A percentile compares a stretch with the other conserved stretches of the same genome.
These are phyloP conservation scores for Gliomastix tumulicola DNA, from an alignment of 2,329 filamentous ascomycete genomes.

Conservation along the genomic window DNA sequence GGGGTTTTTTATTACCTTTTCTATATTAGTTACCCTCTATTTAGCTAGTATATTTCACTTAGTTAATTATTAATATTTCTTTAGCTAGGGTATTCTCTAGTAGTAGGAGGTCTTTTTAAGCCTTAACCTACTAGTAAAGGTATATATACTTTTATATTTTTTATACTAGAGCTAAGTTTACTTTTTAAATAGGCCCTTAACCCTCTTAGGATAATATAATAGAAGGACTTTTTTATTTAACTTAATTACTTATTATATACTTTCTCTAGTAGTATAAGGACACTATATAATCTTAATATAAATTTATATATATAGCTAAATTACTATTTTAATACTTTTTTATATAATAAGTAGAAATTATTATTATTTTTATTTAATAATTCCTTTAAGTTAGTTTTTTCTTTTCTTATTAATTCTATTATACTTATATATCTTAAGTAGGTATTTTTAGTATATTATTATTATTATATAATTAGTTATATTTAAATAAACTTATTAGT, in stretches of 20 bases:
- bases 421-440: background rate
- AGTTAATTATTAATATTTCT: background rate
- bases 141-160: background rate
- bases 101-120: background rate
- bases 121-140: background rate
- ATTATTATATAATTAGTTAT: constrained; percentile 1
- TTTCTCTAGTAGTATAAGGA: too few relatives aligned
- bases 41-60: too few relatives aligned
- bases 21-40: too few relatives aligned
- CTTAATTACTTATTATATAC: background rate
- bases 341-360: background rate
- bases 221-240: too few relatives aligned
- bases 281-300: background rate
- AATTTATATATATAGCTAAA: background rate
- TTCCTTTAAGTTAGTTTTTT: background rate
- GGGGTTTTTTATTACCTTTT: too few relatives aligned
- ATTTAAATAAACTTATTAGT: constrained; percentile 1
- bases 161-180: too few relatives aligned
- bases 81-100: background rate
- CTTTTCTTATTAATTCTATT: background rate
- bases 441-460: background rate
- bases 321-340: background rate
- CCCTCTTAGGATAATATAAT: too few relatives aligned
- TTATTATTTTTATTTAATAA: background rate
- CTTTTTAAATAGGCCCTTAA: too few relatives aligned